Conservation (phyloP, 192 early-diverging fungal species). For the Lobosporangium transversale region DNA sequence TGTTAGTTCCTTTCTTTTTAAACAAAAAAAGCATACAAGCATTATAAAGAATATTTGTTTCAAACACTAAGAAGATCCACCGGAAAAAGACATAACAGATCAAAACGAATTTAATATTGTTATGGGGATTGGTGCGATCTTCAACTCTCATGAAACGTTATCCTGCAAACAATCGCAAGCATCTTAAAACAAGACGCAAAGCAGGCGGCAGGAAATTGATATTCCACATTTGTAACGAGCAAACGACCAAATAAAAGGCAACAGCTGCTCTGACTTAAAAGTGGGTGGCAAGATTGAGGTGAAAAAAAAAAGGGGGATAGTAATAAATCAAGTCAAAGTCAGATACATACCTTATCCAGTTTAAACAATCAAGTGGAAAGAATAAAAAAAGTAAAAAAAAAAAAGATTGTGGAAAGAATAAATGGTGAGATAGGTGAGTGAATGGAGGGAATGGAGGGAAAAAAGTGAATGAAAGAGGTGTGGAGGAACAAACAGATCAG, state of each 20-base stretch:
- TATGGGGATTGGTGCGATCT: constrained; percentile 53
- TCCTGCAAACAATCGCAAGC: constrained; percentile 54
- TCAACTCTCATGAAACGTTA: constrained; percentile 57
- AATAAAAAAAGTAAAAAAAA: no score
- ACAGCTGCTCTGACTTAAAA: constrained; percentile 57
- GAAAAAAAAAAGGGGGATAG: not conserved
- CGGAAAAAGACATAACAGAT: constrained; percentile 13
- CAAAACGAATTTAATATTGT: no score
- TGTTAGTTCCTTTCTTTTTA: constrained; percentile 4
- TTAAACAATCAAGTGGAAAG: not conserved
- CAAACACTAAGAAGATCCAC: constrained; percentile 53
- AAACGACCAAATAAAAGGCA: constrained; percentile 50
- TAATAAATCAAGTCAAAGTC: not conserved
- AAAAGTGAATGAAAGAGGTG: not conserved
- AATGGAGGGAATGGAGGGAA: not conserved
- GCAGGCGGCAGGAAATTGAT: constrained; percentile 54
- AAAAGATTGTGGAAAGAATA: not conserved
- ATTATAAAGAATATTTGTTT: constrained; percentile 53
- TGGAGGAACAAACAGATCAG: not conserved
- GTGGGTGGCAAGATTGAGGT: constrained; percentile 19
- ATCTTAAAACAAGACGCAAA: constrained; percentile 53
- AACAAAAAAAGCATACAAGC: not conserved
- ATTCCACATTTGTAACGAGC: constrained; percentile 58
- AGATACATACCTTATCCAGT: not conserved
- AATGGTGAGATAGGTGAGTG: not conserved